These are phyloP conservation scores for Colletotrichum tropicale DNA, from an alignment of 2,329 filamentous ascomycete species.

Conservation along the genomic window DNA sequence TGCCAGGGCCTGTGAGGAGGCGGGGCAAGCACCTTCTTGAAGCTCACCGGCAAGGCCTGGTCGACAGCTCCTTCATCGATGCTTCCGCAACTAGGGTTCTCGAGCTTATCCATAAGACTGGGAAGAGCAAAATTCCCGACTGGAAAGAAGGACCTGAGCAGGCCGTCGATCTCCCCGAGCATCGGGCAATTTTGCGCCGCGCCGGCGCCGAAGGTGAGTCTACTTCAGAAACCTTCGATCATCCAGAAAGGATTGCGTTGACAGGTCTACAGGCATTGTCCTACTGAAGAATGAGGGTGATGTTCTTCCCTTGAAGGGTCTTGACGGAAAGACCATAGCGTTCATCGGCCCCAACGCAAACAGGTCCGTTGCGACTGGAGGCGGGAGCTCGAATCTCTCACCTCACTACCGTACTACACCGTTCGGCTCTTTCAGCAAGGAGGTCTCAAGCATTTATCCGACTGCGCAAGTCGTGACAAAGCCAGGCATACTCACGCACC, in stretches of 20 bases:
- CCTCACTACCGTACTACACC: neutral
- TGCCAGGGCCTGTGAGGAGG: neutral
- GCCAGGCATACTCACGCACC: neutral
- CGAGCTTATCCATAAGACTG: neutral
- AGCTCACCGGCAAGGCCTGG: neutral
- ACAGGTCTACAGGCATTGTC: neutral
- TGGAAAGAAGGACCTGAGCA: neutral
- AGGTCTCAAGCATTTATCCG: neutral
- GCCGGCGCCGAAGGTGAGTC: neutral
- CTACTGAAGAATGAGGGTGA: neutral
- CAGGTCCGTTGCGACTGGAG: neutral
- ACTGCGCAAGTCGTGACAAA: neutral
- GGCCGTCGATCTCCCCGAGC: neutral
- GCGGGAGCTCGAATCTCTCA: neutral
- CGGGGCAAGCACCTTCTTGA: neutral
- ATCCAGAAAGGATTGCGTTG: neutral
- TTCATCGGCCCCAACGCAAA: neutral
- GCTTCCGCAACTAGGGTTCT: neutral
- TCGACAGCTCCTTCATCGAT: neutral
- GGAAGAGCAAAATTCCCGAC: neutral
- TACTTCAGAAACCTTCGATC: neutral
- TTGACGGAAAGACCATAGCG: neutral
- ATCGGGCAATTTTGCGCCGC: neutral
- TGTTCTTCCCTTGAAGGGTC: neutral
- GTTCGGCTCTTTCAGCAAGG: neutral